A percentile compares a stretch with the other conserved stretches of the same genome.
Evolutionary conservation across 129 eudicot species (phyloP).

Genomic region (Flaveria sonorensis): DNA sequence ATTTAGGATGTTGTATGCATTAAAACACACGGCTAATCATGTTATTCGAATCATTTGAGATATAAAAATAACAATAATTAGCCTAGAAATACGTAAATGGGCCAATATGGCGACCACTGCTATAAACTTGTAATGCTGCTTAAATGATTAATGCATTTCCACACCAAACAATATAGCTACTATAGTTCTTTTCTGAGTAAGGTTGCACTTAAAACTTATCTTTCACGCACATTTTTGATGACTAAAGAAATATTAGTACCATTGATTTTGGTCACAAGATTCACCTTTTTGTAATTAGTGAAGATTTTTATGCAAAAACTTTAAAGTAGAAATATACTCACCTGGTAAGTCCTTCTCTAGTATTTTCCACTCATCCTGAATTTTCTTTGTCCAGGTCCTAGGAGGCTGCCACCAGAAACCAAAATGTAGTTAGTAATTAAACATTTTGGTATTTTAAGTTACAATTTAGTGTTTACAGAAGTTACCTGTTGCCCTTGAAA

Average conservation of each 20-base stretch:
- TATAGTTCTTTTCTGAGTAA: not conserved
- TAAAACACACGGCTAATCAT: not conserved
- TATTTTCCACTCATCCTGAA: slow-evolving; percentile 83
- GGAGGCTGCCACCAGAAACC: slow-evolving; percentile 49
- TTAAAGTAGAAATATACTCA: slow-evolving; percentile 21
- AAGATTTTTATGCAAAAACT: not conserved
- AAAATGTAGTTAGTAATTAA: not conserved
- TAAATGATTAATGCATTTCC: not conserved
- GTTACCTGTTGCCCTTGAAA: slow-evolving; percentile 49
- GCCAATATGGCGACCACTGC: not conserved
- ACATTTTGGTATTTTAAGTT: not conserved
- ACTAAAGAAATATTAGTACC: not conserved
- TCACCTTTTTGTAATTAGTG: not conserved
- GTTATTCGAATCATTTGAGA: not conserved
- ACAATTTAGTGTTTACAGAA: not conserved
- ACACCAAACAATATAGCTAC: not conserved
- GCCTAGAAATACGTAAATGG: not conserved
- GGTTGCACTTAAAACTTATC: not conserved
- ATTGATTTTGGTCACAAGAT: not conserved
- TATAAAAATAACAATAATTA: not conserved
- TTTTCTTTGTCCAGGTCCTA: slow-evolving; percentile 60
- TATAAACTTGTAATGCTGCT: not conserved
- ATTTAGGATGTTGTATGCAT: not conserved
- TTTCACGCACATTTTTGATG: not conserved
- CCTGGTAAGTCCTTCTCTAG: slow-evolving; percentile 77